Evolutionary conservation across 139 green algal genomes (phyloP), one percentile per base, ranked within the genome.

Genomic region (Volvox reticuliferus): DNA sequence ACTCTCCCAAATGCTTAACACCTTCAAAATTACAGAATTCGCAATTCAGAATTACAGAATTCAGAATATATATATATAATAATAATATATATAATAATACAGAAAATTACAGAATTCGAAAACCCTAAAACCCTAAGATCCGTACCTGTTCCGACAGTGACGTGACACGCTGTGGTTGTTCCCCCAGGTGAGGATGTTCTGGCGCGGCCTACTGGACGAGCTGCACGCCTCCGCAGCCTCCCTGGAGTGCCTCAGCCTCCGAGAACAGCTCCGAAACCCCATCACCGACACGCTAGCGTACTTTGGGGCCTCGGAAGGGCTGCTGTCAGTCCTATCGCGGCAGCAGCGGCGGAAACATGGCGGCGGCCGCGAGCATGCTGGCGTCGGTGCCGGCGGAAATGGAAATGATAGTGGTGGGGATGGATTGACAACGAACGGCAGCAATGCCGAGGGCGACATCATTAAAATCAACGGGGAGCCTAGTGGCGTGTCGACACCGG

Each of bases 201-300:
- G 82, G 89, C 28, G 18, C 30, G 78, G 22, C 22, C 44, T 90
- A 26, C 24, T 89, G 71, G 80, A n/a, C 5, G 94, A 97, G 93
- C 91, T 97, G 36, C 44, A 76, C 2, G 61, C 69, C 0, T 24
- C 91, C n/a, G 36, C 95, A 22, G 63, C 91, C 62, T 63, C 30
- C 28, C 35, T 28, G 0, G 93, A 93, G 68, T 44, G 68, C 37
- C 86, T 92, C n/a, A 83, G 37, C 33, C 68, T 92, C 0, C 68
- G 88, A 6, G 86, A 93, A 36, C 79, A 89, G 33, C 76, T 93
- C 1, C 80, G 79, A 12, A 32, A 32, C 50, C 88, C 87, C 9
- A 30, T 94, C 0, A 91, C 62, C 1, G 82, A 95, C n/a, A 63
- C 89, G 17, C 32, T 90, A 16, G 76, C 82, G 22, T 91, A 94